Conservation (phyloP, 495 filamentous ascomycete species). For the Penicillium daleae region DNA sequence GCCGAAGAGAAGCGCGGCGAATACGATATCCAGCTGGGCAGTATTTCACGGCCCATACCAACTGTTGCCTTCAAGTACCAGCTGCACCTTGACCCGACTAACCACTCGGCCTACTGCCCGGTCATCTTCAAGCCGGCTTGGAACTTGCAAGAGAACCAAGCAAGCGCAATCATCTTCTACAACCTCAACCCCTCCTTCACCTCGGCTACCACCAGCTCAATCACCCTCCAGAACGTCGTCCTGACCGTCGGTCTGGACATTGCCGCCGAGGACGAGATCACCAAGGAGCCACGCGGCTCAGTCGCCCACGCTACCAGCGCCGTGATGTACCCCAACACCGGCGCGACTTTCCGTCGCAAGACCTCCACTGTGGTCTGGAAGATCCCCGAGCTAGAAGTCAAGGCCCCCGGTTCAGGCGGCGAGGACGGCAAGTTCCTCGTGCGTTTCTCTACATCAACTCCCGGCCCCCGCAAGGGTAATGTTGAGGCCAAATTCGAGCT, state of each 20-base stretch:
- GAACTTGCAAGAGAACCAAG: constrained; percentile 81
- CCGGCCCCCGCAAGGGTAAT: constrained; percentile 72
- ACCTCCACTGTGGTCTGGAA: constrained; percentile 88
- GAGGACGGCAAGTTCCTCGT: constrained; percentile 73
- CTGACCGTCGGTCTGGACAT: constrained; percentile 77
- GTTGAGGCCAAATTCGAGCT: constrained; percentile 86
- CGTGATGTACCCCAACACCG: constrained; percentile 52
- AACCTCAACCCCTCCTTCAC: constrained; percentile 76
- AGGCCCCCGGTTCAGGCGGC: constrained; percentile 34
- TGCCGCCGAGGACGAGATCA: constrained; percentile 40
- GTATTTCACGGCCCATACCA: constrained; percentile 65
- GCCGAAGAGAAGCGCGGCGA: constrained; percentile 71
- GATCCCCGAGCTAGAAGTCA: constrained; percentile 75
- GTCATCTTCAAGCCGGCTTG: constrained; percentile 78
- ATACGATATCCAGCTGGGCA: constrained; percentile 73
- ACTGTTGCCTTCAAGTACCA: constrained; percentile 93
- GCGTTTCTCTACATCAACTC: constrained; percentile 76
- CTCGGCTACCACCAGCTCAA: constrained; percentile 43
- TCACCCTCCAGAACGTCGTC: constrained; percentile 80
- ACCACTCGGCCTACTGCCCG: constrained; percentile 70
- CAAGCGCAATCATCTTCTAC: constrained; percentile 83
- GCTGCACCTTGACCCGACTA: constrained; percentile 72
- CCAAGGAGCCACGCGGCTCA: constrained; percentile 48
- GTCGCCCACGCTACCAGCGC: constrained; percentile 49
- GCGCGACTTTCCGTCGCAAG: constrained; percentile 78